Evolutionary conservation across 1,284 basidiomycete species (phyloP).

Genomic region (Apiotrichum porosum): DNA sequence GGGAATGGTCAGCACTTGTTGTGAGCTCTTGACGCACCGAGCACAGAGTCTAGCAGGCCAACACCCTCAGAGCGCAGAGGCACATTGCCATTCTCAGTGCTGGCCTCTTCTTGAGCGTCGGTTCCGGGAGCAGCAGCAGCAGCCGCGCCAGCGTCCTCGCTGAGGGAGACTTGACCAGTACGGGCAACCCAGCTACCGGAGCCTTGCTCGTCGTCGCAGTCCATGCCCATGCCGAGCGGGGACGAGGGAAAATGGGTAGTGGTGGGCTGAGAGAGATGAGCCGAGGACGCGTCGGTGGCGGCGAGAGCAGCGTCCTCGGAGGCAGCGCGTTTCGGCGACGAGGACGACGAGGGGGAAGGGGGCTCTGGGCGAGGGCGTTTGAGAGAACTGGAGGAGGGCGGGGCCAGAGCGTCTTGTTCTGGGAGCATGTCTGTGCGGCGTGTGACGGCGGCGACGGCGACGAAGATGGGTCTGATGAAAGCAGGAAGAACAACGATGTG

Average conservation of each 20-base stretch:
- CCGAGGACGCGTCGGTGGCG: not conserved
- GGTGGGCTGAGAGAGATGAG: not conserved
- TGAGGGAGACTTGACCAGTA: slow-evolving; percentile 37
- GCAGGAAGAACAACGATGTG: not conserved
- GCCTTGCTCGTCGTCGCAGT: slow-evolving; percentile 15
- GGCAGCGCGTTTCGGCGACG: slow-evolving; percentile 43
- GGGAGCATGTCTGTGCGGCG: slow-evolving; percentile 7
- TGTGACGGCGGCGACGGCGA: not conserved
- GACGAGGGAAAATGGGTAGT: slow-evolving; percentile 18
- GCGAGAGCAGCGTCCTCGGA: slow-evolving; percentile 33
- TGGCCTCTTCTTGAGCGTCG: too few relatives aligned
- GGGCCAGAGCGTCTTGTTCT: slow-evolving; percentile 3
- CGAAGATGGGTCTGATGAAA: not conserved
- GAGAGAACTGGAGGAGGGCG: slow-evolving; percentile 8
- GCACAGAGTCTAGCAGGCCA: too few relatives aligned
- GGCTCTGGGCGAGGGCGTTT: slow-evolving; percentile 35
- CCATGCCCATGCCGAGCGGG: slow-evolving; percentile 22
- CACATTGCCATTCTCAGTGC: too few relatives aligned
- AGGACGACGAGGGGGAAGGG: slow-evolving; percentile 28
- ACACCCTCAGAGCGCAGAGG: too few relatives aligned
- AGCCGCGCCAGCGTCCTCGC: slow-evolving; percentile 2
- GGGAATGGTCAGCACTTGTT: too few relatives aligned
- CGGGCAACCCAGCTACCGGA: slow-evolving; percentile 31
- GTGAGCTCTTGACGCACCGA: too few relatives aligned
- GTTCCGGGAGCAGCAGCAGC: not conserved